Evolutionary conservation across 2,329 filamentous ascomycete species (phyloP).

Genomic region (Acrocalymma vagum): DNA sequence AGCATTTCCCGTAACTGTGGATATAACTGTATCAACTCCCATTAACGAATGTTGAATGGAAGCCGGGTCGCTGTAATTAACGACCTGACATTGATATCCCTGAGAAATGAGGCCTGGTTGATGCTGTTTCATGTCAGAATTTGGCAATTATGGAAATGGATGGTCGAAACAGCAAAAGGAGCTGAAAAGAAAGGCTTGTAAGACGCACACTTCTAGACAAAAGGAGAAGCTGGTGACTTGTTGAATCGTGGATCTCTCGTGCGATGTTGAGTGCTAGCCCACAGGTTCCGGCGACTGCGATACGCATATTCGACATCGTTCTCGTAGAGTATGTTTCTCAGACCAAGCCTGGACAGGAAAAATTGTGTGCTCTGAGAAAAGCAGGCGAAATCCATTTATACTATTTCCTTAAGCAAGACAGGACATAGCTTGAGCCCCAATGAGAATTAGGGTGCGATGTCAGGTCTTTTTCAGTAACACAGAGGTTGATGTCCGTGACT

Average conservation of each 20-base stretch:
- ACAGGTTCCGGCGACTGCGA: slow-evolving; percentile 69
- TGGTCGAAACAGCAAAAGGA: not conserved
- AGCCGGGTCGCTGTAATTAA: slow-evolving; percentile 70
- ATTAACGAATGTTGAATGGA: slow-evolving; percentile 71
- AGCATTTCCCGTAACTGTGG: slow-evolving; percentile 71
- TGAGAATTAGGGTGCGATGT: slow-evolving; percentile 12
- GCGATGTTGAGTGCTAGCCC: slow-evolving; percentile 67
- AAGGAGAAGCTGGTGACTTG: slow-evolving; percentile 74
- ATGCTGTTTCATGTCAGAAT: slow-evolving; percentile 49
- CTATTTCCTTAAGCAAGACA: slow-evolving; percentile 9
- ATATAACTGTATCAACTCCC: slow-evolving; percentile 78
- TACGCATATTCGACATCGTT: slow-evolving; percentile 63
- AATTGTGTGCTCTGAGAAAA: slow-evolving; percentile 1
- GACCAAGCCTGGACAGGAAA: too few species aligned
- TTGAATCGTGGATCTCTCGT: slow-evolving; percentile 66
- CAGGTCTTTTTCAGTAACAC: slow-evolving; percentile 21
- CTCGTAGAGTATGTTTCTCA: too few species aligned
- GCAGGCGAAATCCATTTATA: slow-evolving; percentile 22
- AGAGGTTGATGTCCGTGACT: slow-evolving; percentile 35
- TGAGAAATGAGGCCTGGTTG: slow-evolving; percentile 63
- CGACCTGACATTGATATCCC: slow-evolving; percentile 72
- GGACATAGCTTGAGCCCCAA: slow-evolving; percentile 16
- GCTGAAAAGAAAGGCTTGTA: not conserved
- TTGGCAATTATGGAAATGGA: not conserved
- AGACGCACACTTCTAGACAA: slow-evolving; percentile 69